These are phyloP conservation scores for Kwoniella sp. DNA, from an alignment of 768 basidiomycete genomes.

Conservation along the genomic window DNA sequence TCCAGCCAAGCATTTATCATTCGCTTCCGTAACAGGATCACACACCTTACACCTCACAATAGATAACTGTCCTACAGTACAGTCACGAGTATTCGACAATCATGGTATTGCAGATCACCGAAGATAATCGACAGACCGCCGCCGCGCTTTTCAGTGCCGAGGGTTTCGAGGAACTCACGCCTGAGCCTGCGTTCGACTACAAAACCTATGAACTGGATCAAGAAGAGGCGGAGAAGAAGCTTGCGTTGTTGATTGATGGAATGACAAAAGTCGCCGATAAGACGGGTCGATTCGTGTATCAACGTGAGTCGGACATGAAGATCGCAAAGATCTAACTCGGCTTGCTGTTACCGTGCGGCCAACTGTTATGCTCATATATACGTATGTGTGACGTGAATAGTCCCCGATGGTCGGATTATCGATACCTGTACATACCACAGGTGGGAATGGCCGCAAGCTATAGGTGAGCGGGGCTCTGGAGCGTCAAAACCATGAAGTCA, in stretches of 20 bases:
- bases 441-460: conserved; percentile 44
- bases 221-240: conserved; percentile 10
- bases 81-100: too few species aligned
- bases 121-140: conserved; percentile 11
- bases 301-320: too few species aligned
- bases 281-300: conserved; percentile 15
- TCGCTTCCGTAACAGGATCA: too few species aligned
- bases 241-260: conserved; percentile 12
- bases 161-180: conserved; percentile 15
- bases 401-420: conserved; percentile 19
- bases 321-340: too few species aligned
- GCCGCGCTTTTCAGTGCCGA: conserved; percentile 14
- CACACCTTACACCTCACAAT: neutral
- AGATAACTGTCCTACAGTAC: too few species aligned
- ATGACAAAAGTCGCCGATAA: conserved; percentile 17
- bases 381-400: too few species aligned
- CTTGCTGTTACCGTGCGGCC: too few species aligned
- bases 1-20: too few species aligned
- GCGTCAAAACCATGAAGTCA: too few species aligned
- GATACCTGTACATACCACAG: conserved; percentile 26
- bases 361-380: too few species aligned
- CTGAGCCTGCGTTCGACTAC: conserved; percentile 29
- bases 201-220: conserved; percentile 26
- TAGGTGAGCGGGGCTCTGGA: conserved; percentile 17
- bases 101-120: conserved; percentile 17